phyloP scores from a whole-genome alignment of 257 asterid species.

The Galeopsis tetrahit region DNA sequence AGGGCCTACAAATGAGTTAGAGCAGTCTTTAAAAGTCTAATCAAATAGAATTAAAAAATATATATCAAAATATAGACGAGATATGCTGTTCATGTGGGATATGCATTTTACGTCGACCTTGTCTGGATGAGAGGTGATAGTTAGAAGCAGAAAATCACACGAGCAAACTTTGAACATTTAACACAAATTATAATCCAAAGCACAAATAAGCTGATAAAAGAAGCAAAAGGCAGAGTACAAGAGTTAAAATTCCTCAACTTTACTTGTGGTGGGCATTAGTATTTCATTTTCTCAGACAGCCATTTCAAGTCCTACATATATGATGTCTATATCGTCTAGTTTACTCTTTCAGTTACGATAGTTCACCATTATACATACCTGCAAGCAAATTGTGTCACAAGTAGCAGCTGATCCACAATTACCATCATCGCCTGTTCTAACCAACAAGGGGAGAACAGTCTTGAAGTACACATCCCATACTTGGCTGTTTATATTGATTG shows the following conservation, averaged over 20 bases:
- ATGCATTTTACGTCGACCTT: too few relatives aligned
- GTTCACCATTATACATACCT: slow-evolving; percentile 49
- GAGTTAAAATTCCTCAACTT: not conserved
- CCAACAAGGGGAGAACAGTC: slow-evolving; percentile 76
- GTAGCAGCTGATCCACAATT: slow-evolving; percentile 86
- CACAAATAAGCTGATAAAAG: not conserved
- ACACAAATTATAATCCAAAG: not conserved
- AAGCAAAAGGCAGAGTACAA: slow-evolving; percentile 15
- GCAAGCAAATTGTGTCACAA: slow-evolving; percentile 90
- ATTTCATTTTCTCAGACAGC: not conserved
- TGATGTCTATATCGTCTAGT: not conserved
- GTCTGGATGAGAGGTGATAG: too few relatives aligned
- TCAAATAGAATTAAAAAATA: not conserved
- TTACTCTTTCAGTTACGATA: not conserved
- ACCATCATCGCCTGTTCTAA: slow-evolving; percentile 81
- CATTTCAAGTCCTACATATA: not conserved
- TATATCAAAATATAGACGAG: not conserved
- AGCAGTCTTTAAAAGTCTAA: not conserved
- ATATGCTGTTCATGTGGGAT: too few relatives aligned
- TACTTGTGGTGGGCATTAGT: not conserved
- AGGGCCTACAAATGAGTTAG: slow-evolving; percentile 49
- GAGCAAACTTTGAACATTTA: not conserved
- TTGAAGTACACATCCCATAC: slow-evolving; percentile 89
- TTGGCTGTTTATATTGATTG: slow-evolving; percentile 74
- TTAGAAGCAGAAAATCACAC: too few relatives aligned